Conservation (phyloP, 192 early-diverging fungal genomes). For the Linnemannia hyalina region DNA sequence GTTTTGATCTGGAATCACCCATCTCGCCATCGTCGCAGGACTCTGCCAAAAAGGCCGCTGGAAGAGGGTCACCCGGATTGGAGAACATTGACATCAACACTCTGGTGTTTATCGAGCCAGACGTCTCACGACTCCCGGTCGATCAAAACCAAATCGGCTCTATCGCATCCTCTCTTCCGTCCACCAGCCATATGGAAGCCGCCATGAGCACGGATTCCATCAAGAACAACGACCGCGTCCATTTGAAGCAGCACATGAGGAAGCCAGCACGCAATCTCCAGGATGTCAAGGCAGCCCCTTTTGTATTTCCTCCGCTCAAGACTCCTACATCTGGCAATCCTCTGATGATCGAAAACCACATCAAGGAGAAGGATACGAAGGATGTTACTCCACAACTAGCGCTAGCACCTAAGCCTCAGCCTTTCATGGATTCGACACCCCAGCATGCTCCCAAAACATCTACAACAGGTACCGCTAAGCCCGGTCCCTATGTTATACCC, state of each 20-base stretch:
- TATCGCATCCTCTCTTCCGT: constrained; percentile 44
- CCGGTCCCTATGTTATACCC: constrained; percentile 27
- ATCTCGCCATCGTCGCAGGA: constrained; percentile 15
- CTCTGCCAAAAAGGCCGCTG: constrained; percentile 11
- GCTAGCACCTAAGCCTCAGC: background rate
- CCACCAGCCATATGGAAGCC: constrained; percentile 35
- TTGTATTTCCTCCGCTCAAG: constrained; percentile 53
- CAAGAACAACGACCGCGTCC: constrained; percentile 5
- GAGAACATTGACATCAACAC: constrained; percentile 46
- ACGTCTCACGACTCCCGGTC: background rate
- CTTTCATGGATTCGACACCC: background rate
- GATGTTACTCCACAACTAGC: background rate
- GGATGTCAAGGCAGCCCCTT: constrained; percentile 50
- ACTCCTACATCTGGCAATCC: background rate
- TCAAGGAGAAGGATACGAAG: background rate
- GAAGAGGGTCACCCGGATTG: constrained; percentile 28
- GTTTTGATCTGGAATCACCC: constrained; percentile 20
- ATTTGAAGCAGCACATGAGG: constrained; percentile 38
- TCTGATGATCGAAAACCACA: background rate
- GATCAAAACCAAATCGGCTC: constrained; percentile 15
- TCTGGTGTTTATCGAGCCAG: constrained; percentile 52
- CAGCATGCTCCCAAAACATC: background rate
- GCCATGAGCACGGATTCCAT: background rate
- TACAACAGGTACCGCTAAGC: background rate
- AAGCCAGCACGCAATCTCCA: constrained; percentile 40